A percentile compares a stretch with the other conserved stretches of the same genome.
Conservation (phyloP, 805 yeast genomes). For the Suhomyces xylopsoci region DNA sequence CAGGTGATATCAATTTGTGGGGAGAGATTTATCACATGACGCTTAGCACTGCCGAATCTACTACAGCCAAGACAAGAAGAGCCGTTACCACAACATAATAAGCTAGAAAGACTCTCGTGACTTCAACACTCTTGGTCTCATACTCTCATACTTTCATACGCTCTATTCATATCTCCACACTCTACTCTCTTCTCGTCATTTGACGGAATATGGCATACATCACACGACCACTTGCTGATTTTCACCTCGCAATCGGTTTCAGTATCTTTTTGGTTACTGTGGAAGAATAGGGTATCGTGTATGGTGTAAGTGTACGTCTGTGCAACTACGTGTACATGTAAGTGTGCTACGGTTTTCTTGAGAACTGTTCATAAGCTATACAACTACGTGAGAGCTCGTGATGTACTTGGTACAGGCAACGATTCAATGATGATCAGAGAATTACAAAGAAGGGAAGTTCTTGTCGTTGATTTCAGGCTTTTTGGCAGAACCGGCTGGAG, state of each 20-base stretch:
- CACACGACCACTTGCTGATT: neutral
- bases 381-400: constrained; percentile 2
- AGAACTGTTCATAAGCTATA: constrained; percentile 8
- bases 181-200: neutral
- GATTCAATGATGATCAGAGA: neutral
- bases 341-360: neutral
- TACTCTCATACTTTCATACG: too few relatives aligned
- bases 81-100: neutral
- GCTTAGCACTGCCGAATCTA: neutral
- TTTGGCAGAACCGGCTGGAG: constrained; percentile 25
- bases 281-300: too few relatives aligned
- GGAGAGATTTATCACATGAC: neutral
- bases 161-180: too few relatives aligned
- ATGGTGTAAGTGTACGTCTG: too few relatives aligned
- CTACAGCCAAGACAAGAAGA: neutral
- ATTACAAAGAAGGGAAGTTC: constrained; percentile 69
- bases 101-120: neutral
- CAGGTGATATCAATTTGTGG: neutral
- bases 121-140: too few relatives aligned
- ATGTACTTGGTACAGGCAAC: constrained; percentile 3
- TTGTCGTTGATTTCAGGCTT: constrained; percentile 50
- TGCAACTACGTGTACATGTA: too few relatives aligned
- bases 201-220: neutral
- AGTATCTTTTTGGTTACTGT: too few relatives aligned
- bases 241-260: too few relatives aligned